Evolutionary conservation across 768 basidiomycete genomes (phyloP), one percentile per base, ranked within the genome.

Genomic region (Gyrodon lividus): DNA sequence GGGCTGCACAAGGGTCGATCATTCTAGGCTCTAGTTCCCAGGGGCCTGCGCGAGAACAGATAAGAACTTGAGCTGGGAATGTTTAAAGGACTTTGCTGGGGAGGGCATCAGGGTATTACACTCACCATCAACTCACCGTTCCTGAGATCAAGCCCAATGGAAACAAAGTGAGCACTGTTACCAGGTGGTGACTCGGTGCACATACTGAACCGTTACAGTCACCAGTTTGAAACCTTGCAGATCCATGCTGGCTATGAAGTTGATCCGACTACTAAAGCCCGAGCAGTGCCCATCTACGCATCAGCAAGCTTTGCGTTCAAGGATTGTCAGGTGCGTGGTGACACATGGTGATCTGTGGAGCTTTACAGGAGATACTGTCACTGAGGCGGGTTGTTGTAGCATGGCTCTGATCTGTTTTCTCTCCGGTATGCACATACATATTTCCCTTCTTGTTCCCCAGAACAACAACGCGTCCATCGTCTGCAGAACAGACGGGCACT

Each of bases 281-380:
- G 89, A 3, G 90, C 89, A 3, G 80, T 82, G 0, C 90, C 90
- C 0, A 89, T 92, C 61, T 90, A 89, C 52, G 81, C 86, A 0
- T 72, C 83, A 13, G 85, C 86, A 4, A 83, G 82, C 58, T 90
- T 83, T 54, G 80, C 82, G 17, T 90, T 89, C 75, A 83, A 89
- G 59, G 73, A 86, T 63, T 81, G 85, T 40, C 76, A 79, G 59
- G 83, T 1, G 14, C 1, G 2, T 14, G 14, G 7, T 26, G 3
- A 10, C 20, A 5, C 19, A 7, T 30, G 24, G 13, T 1, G 23
- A 10, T 16, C 12, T 16, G 31, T 9, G 22, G 10, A 24, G 24
- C 3, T 24, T 24, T 24, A 24, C 24, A 24, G 24, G 24, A 19
- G 20, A 1, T 9, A 10, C 7, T 19, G 14, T 24, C 14, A 22